Base-by-base conservation (phyloP, 2,329 filamentous ascomycete genomes). In the Lecanicillium sp. region DNA sequence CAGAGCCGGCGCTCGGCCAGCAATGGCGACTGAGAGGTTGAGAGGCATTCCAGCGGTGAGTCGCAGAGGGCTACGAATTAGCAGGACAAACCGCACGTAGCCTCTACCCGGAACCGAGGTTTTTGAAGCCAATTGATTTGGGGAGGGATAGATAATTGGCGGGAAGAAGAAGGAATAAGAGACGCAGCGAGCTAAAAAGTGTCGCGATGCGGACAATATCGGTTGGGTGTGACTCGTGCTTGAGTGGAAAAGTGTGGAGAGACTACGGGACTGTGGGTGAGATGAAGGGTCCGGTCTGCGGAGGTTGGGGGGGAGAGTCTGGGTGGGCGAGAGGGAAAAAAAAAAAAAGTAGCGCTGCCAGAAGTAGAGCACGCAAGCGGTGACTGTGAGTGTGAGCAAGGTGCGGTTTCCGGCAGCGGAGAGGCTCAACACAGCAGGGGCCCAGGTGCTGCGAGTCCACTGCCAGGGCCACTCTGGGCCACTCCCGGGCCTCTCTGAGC, bases 1-100 rank as follows among this genome's bases (percentile, higher is more conserved):
- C 55, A 77, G 58, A 52, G 71, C 66, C 60, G 74, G 73, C 54
- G 73, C 71, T 56, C 74, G 70, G 55, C 72, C 71, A 52, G 73
- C 72, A 60, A 77, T 57, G 46, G 58, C 55, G 49, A 55, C 49
- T 42, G 59, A 56, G 52, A 64, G 58, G 52, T 58, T 56, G 50
- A 59, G 56, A 54, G 59, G 61, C 63, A 65, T 65, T 47, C 52
- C 46, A 45, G 50, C 46, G 49, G 33, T 35, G 5, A 12, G 30
- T 17, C 17, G 30, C 30, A 18, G 8, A 36, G 17, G 17, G 39
- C 28, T 33, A 33, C 6, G 11, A 5, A 30, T 15, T n/a, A 27
- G 34, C 32, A 30, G 29, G 14, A 22, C 29, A 20, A 29, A 20
- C 17, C 10, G 32, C 35, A 29, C 27, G 22, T 33, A 33, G 33